These are phyloP conservation scores for Albizia julibrissin DNA, from an alignment of 306 rosid genomes.

Conservation along the genomic window DNA sequence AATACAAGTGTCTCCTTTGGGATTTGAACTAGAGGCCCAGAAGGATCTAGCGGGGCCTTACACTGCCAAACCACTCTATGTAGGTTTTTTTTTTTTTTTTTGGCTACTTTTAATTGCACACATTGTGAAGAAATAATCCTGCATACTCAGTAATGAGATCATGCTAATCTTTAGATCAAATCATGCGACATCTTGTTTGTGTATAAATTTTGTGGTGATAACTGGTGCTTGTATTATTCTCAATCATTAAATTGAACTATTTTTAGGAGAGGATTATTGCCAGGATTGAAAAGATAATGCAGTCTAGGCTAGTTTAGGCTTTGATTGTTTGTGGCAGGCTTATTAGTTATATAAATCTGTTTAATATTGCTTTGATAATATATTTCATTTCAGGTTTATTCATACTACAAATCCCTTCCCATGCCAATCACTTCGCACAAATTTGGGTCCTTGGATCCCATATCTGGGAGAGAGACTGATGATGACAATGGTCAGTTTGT, in stretches of 20 bases:
- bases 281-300: slow-evolving; percentile 13
- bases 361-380: background rate
- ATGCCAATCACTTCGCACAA: slow-evolving; percentile 85
- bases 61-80: no score
- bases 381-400: slow-evolving; percentile 65
- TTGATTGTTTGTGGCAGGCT: background rate
- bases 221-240: background rate
- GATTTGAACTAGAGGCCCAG: no score
- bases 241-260: background rate
- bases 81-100: background rate
- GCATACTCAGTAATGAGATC: slow-evolving; percentile 10
- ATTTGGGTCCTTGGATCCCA: slow-evolving; percentile 83
- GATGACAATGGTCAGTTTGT: slow-evolving; percentile 87
- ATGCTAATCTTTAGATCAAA: background rate
- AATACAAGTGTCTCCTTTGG: no score
- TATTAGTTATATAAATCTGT: background rate
- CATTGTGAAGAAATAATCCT: background rate
- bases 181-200: background rate
- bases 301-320: background rate
- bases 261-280: slow-evolving; percentile 9
- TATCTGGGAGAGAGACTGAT: slow-evolving; percentile 83
- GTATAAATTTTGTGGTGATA: slow-evolving; percentile 3
- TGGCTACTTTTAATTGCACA: slow-evolving; percentile 19
- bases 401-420: slow-evolving; percentile 81
- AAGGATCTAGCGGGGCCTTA: no score